These are phyloP conservation scores for Aspergillus sclerotioniger DNA, from an alignment of 495 filamentous ascomycete species.

Conservation along the genomic window DNA sequence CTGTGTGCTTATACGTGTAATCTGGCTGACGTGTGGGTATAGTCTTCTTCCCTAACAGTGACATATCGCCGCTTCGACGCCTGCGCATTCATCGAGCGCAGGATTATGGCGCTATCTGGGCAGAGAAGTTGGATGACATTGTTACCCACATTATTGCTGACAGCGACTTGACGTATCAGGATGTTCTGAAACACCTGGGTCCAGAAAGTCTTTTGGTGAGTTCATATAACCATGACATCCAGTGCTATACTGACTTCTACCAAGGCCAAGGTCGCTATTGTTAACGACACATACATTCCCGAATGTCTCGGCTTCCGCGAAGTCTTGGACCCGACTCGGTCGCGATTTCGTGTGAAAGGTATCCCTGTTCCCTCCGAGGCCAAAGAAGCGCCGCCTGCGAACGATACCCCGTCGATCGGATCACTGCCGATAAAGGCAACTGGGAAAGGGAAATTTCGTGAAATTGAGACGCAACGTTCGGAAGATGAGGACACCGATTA, in stretches of 20 bases:
- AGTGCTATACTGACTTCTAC: conserved; percentile 26
- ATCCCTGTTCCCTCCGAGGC: conserved; percentile 14
- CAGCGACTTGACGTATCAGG: conserved; percentile 58
- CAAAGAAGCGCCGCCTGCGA: not conserved
- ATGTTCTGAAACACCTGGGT: conserved; percentile 63
- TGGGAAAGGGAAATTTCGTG: conserved; percentile 16
- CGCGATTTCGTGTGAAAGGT: conserved; percentile 58
- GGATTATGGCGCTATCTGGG: conserved; percentile 72
- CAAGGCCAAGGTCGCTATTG: conserved; percentile 54
- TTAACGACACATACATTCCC: conserved; percentile 75
- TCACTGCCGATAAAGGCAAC: conserved; percentile 33
- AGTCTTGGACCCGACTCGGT: conserved; percentile 57
- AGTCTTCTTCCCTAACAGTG: conserved; percentile 81
- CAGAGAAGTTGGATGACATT: conserved; percentile 47
- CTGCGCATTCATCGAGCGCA: conserved; percentile 70
- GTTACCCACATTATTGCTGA: conserved; percentile 82
- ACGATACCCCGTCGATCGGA: conserved; percentile 3
- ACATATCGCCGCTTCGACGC: conserved; percentile 62
- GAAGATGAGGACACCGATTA: not conserved
- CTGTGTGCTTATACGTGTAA: not conserved
- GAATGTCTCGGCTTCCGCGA: conserved; percentile 68
- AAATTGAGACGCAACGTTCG: conserved; percentile 18
- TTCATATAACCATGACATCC: conserved; percentile 15
- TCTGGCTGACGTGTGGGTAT: not conserved
- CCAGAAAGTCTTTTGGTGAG: conserved; percentile 47